Evolutionary conservation across 306 rosid genomes (phyloP), one percentile per base, ranked within the genome.

Genomic region (Hippophae gyantsensis): DNA sequence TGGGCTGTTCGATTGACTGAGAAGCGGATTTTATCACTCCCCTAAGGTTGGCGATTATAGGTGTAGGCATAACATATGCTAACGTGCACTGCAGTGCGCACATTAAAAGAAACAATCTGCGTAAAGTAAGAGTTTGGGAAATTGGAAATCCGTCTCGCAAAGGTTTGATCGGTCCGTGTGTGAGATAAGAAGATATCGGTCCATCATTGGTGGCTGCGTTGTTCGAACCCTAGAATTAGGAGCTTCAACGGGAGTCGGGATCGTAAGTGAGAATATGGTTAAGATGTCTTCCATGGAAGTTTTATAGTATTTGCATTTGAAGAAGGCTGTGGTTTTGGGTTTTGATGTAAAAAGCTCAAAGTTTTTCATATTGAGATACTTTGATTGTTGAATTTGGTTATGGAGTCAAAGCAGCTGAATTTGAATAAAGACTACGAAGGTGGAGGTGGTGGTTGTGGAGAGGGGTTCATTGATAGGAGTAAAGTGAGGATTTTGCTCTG

Each of bases 401-500:
- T 87, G 96, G 92, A 79, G 76, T 9, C 66, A 52, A 73, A 61
- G 69, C 85, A 65, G 55, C 40, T 78, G 56, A 82, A 76, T 80
- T 78, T 92, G 83, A 85, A 76, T 67, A 77, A 57, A 64, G 86
- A 76, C 32, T 49, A 61, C 58, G 82, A 59, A 43, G 76, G 58
- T 7, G 73, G 75, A 13, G 62, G 18, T 18, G 78, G 60, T 48
- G 56, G 65, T 63, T 62, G 68, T 32, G 81, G 80, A 27, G 99
- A 88, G 57, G 95, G 87, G 4, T 89, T 89, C 47, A 79, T 93
- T 60, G 99, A 93, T 61, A 77, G 99, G 74, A 93, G 95, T 69
- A 89, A 82, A 73, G 99, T 93, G 42, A 74, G 89, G 81, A 93
- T 93, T 76, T 82, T 93, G 83, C 74, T 93, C 54, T 93, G 99